Evolutionary conservation across 1,139 yeast genomes (phyloP).

Genomic region (Yamadazyma atlantica): DNA sequence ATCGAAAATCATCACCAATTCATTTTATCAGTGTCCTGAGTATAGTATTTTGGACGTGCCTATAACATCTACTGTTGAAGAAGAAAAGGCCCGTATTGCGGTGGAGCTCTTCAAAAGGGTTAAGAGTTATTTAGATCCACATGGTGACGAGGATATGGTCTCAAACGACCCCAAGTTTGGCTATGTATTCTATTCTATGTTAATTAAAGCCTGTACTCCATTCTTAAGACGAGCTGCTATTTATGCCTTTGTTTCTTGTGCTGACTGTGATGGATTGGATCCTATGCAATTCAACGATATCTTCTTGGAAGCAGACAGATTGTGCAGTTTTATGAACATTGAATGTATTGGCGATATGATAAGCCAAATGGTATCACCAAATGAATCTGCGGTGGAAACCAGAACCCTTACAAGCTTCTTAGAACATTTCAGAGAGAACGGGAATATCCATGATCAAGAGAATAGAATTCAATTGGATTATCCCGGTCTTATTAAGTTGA

Average conservation of each 20-base stretch:
- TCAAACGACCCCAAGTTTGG: constrained; percentile 26
- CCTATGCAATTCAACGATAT: constrained; percentile 17
- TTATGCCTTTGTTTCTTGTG: constrained; percentile 56
- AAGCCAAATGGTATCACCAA: constrained; percentile 16
- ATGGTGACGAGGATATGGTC: constrained; percentile 13
- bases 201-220: constrained; percentile 59
- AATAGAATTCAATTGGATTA: constrained; percentile 42
- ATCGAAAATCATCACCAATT: constrained; percentile 23
- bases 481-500: constrained; percentile 63
- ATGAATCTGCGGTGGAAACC: constrained; percentile 15
- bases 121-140: constrained; percentile 5
- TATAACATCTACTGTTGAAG: constrained; percentile 22
- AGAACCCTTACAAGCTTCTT: constrained; percentile 21
- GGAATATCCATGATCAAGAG: constrained; percentile 6
- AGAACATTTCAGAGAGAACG: constrained; percentile 7
- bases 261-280: constrained; percentile 47
- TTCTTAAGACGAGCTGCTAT: constrained; percentile 69
- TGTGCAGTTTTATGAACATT: constrained; percentile 54
- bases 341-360: constrained; percentile 26
- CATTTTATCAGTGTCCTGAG: constrained; percentile 22
- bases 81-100: constrained; percentile 17
- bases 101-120: constrained; percentile 17
- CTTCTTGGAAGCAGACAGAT: constrained; percentile 54
- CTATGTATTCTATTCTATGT: constrained; percentile 50
- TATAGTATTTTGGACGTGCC: constrained; percentile 38